phyloP scores from a whole-genome alignment of 169 alveolate species.

The Blepharisma undulans region DNA sequence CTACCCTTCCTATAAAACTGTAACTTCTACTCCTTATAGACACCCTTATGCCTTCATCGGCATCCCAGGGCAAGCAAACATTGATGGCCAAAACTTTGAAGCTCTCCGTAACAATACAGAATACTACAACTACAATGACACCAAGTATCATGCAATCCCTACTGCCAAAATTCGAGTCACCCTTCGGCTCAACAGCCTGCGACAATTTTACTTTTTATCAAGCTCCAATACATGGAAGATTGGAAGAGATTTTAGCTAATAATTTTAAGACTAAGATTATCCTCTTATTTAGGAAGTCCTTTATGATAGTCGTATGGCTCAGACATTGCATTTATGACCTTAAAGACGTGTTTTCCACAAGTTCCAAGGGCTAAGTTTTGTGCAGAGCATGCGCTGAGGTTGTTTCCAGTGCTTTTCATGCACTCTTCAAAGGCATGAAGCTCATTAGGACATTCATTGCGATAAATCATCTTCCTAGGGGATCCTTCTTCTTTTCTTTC shows the following conservation, averaged over 20 bases:
- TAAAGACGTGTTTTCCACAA: conserved; percentile 26
- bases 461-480: conserved; percentile 34
- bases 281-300: conserved; percentile 11
- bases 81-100: conserved; percentile 10
- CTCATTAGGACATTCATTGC: conserved; percentile 32
- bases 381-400: neutral
- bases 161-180: conserved; percentile 21
- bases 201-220: conserved; percentile 19
- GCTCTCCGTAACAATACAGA: neutral
- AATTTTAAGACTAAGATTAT: neutral
- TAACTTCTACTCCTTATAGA: neutral
- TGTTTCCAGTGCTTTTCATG: neutral
- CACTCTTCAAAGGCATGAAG: conserved; percentile 37
- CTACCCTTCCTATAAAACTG: neutral
- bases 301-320: conserved; percentile 17
- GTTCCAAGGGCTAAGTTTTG: conserved; percentile 8
- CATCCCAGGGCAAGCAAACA: conserved; percentile 42
- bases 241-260: neutral
- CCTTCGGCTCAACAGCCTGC: neutral
- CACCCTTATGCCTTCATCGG: conserved; percentile 64
- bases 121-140: conserved; percentile 14
- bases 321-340: conserved; percentile 1
- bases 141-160: conserved; percentile 12
- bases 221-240: neutral
- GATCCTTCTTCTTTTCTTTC: conserved; percentile 32